Conservation (phyloP, 164 flowering plant genomes). For the Vitis cinerea region DNA sequence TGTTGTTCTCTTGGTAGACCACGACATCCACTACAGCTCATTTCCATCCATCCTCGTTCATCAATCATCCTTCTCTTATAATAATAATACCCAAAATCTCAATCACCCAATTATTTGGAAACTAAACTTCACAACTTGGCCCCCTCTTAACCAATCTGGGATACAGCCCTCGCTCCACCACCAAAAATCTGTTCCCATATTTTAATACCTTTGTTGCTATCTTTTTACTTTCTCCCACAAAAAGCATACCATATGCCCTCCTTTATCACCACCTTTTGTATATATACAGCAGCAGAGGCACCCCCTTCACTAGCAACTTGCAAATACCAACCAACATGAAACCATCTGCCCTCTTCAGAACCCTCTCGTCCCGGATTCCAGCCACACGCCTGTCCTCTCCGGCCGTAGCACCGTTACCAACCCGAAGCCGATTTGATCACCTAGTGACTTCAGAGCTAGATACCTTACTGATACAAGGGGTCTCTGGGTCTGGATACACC, state of each 20-base stretch:
- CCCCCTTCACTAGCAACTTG: too few species aligned
- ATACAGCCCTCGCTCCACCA: too few species aligned
- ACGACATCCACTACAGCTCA: conserved; percentile 14
- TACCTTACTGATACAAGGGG: background rate
- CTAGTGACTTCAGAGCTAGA: conserved; percentile 18
- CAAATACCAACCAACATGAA: conserved; percentile 14
- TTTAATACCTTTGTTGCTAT: too few species aligned
- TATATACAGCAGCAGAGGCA: too few species aligned
- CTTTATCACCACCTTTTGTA: too few species aligned
- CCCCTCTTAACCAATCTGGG: too few species aligned
- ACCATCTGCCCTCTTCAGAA: conserved; percentile 18
- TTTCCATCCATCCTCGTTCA: background rate
- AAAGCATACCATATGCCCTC: too few species aligned
- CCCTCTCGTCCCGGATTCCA: conserved; percentile 17
- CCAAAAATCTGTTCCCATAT: too few species aligned
- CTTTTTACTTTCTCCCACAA: too few species aligned
- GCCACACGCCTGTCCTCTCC: conserved; percentile 9
- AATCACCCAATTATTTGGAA: too few species aligned
- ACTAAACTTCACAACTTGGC: too few species aligned
- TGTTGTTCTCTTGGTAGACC: conserved; percentile 9
- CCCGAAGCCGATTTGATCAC: conserved; percentile 12
- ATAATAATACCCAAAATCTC: too few species aligned
- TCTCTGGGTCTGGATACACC: background rate
- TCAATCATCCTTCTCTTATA: background rate
- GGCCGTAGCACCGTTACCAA: conserved; percentile 32